Evolutionary conservation across 352 stramenopile species (phyloP).

Genomic region (Pythium rhizo-oryzae): DNA sequence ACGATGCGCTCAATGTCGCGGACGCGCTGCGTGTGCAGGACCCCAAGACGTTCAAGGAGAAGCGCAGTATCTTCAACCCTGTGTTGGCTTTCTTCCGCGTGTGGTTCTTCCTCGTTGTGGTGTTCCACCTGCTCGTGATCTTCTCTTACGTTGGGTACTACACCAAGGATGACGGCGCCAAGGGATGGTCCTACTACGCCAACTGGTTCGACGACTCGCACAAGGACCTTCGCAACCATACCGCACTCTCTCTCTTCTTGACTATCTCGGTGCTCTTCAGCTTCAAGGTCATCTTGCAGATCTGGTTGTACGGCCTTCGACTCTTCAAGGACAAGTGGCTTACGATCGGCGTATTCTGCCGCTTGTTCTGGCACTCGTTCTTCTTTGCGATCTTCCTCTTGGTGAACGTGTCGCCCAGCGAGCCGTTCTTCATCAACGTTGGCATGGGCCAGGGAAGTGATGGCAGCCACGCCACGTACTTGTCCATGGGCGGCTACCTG

Average conservation of each 20-base stretch:
- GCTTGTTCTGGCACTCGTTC: slow-evolving; percentile 69
- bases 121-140: slow-evolving; percentile 76
- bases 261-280: slow-evolving; percentile 60
- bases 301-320: slow-evolving; percentile 77
- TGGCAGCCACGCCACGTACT: slow-evolving; percentile 44
- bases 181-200: slow-evolving; percentile 48
- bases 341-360: slow-evolving; percentile 58
- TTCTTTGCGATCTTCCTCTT: slow-evolving; percentile 80
- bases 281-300: slow-evolving; percentile 76
- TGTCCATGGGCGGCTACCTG: slow-evolving; percentile 66
- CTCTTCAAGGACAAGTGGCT: slow-evolving; percentile 69
- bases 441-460: slow-evolving; percentile 51
- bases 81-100: slow-evolving; percentile 85
- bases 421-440: slow-evolving; percentile 50
- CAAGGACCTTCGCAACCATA: slow-evolving; percentile 70
- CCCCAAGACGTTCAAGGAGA: slow-evolving; percentile 87
- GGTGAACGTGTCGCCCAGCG: slow-evolving; percentile 74
- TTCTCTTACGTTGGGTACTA: slow-evolving; percentile 80
- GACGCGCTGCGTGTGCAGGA: slow-evolving; percentile 74
- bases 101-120: slow-evolving; percentile 85
- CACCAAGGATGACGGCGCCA: slow-evolving; percentile 47
- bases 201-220: slow-evolving; percentile 75
- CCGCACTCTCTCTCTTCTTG: slow-evolving; percentile 74
- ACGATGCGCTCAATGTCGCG: slow-evolving; percentile 81
- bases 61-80: slow-evolving; percentile 79